phyloP scores from a whole-genome alignment of 2,329 filamentous ascomycete genomes.

The Clarireedia hainanense region DNA sequence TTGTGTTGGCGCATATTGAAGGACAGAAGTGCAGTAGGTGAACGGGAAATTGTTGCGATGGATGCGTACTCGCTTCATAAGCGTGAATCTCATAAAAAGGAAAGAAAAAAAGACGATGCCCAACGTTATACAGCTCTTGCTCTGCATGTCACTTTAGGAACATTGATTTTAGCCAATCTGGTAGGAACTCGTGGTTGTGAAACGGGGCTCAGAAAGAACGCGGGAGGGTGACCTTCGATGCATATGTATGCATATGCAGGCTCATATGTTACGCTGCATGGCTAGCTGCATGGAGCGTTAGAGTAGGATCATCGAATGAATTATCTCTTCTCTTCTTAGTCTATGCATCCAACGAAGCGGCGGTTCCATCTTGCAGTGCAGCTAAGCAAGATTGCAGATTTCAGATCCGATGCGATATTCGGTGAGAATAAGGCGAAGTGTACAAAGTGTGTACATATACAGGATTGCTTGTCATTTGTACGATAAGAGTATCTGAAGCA shows the following conservation, averaged over 20 bases:
- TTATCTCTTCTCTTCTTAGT: too few species aligned
- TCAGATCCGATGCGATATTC: too few species aligned
- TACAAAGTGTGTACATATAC: background rate
- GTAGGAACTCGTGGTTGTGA: slow-evolving; percentile 16
- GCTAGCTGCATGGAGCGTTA: background rate
- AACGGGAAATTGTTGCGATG: background rate
- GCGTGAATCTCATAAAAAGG: background rate
- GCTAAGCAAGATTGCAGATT: background rate
- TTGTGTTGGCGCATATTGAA: background rate
- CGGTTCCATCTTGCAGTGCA: slow-evolving; percentile 1
- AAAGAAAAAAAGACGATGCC: slow-evolving; percentile 11
- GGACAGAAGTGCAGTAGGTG: background rate
- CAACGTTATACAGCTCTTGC: slow-evolving; percentile 11
- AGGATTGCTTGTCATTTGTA: background rate
- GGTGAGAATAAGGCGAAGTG: background rate
- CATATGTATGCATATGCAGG: slow-evolving; percentile 1
- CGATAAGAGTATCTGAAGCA: background rate
- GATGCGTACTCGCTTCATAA: background rate
- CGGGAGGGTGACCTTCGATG: slow-evolving; percentile 3
- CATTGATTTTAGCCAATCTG: slow-evolving; percentile 12
- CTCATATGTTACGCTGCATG: background rate
- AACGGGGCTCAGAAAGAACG: slow-evolving; percentile 5
- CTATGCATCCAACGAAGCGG: background rate
- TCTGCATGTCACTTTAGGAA: slow-evolving; percentile 1
- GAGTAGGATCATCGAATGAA: background rate